Evolutionary conservation across 192 early-diverging fungal species (phyloP).

Genomic region (Entomortierella beljakovae): DNA sequence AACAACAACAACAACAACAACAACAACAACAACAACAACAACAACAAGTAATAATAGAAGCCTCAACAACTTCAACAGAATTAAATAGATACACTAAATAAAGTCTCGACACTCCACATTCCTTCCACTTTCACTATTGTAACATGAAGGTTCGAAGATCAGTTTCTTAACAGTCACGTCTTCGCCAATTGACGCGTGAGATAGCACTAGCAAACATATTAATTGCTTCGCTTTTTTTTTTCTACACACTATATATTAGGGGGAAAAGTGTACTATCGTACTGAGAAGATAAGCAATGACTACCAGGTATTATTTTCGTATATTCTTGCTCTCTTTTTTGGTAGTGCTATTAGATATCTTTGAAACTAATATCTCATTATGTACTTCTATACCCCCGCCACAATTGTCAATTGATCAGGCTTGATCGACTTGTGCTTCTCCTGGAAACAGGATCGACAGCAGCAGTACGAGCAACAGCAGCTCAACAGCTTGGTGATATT

Average conservation of each 20-base stretch:
- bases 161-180: too few relatives aligned
- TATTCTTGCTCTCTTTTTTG: background rate
- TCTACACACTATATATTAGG: background rate
- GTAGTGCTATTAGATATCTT: background rate
- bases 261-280: background rate
- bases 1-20: too few relatives aligned
- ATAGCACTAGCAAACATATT: background rate
- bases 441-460: constrained; percentile 95
- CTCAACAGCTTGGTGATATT: constrained; percentile 94
- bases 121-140: too few relatives aligned
- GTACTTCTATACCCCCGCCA: too few relatives aligned
- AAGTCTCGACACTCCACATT: too few relatives aligned
- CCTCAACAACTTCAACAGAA: too few relatives aligned
- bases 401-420: too few relatives aligned
- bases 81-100: too few relatives aligned
- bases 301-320: background rate
- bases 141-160: too few relatives aligned
- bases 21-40: too few relatives aligned
- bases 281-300: background rate
- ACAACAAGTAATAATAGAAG: too few relatives aligned
- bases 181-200: background rate
- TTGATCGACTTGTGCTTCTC: constrained; percentile 93
- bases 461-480: constrained; percentile 89
- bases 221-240: background rate
- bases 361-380: background rate